phyloP scores from a whole-genome alignment of 129 eudicot genomes.

The Ambrosia trifida region DNA sequence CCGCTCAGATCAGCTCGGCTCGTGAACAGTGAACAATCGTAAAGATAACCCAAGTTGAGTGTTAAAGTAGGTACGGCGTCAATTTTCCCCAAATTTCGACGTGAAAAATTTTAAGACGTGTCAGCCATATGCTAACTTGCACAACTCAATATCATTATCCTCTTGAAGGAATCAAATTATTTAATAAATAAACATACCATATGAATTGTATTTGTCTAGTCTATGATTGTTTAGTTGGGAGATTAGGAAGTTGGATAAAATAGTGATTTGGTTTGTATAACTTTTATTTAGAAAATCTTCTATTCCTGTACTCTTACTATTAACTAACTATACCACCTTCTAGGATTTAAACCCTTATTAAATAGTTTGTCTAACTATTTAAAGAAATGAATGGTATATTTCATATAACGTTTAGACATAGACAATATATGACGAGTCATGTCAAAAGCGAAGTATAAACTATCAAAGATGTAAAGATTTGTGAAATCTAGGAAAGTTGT shows the following conservation, averaged over 20 bases:
- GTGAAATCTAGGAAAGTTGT: slow-evolving; percentile 1
- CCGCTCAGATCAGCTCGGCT: no score
- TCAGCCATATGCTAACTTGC: background rate
- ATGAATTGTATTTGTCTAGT: background rate
- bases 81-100: no score
- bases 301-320: no score
- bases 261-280: background rate
- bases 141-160: background rate
- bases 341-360: no score
- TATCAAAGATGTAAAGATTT: background rate
- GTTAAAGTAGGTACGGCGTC: no score
- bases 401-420: background rate
- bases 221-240: background rate
- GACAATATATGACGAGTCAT: slow-evolving; percentile 4
- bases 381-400: background rate
- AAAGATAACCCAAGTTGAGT: no score
- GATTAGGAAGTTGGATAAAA: background rate
- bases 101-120: no score
- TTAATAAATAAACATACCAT: background rate
- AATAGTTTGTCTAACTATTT: background rate
- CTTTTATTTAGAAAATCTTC: no score
- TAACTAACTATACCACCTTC: no score
- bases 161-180: background rate
- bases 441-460: slow-evolving; percentile 3
- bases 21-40: no score